Evolutionary conservation across 257 asterid genomes (phyloP).

Genomic region (Nicotiana tomentosiformis): DNA sequence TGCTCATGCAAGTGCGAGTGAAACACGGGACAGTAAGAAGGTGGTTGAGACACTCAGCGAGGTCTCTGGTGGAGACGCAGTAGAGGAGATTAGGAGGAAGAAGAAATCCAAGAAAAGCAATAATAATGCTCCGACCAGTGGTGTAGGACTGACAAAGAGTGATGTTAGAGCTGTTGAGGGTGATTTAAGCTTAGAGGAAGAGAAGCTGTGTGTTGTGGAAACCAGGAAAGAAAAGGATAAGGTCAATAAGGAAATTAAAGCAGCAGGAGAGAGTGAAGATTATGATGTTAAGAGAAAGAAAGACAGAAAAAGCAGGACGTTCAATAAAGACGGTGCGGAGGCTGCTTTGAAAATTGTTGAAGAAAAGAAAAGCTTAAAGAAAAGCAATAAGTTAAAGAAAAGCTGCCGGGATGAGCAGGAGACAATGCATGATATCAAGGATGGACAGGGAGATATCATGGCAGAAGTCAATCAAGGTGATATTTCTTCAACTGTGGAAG

Average conservation of each 20-base stretch:
- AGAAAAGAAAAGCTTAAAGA: not conserved
- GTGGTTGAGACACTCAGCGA: not conserved
- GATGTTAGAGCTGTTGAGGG: not conserved
- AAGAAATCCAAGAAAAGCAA: constrained; percentile 2
- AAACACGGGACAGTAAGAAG: not conserved
- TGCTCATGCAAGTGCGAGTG: not conserved
- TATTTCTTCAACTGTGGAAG: not conserved
- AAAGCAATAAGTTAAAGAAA: not conserved
- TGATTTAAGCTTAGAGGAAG: not conserved
- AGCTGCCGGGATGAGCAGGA: not conserved
- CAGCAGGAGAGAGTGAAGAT: not conserved
- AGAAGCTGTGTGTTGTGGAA: not conserved
- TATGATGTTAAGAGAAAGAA: not conserved
- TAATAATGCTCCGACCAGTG: not conserved
- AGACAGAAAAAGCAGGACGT: not conserved
- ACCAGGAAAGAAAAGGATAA: no score
- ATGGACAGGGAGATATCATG: not conserved
- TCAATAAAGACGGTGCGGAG: not conserved
- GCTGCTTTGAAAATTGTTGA: not conserved
- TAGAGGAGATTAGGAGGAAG: not conserved
- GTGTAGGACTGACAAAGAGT: not conserved
- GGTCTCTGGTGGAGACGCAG: not conserved
- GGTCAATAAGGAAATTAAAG: not conserved
- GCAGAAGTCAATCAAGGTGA: not conserved
- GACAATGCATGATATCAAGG: constrained; percentile 2